Evolutionary conservation across 805 yeast species (phyloP).

Genomic region (Cyberlindnera samutprakarnensis): DNA sequence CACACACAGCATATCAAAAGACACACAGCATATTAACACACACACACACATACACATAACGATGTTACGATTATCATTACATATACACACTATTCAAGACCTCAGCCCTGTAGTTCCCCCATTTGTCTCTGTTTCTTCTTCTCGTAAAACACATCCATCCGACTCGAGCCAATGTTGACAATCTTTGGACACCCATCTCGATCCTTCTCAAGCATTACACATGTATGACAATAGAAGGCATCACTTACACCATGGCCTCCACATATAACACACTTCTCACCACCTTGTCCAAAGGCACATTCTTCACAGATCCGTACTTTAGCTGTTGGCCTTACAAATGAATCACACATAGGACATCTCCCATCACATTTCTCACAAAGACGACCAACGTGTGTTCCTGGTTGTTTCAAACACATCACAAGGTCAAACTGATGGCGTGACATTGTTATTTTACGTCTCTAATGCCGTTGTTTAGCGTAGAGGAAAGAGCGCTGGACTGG

Average conservation of each 20-base stretch:
- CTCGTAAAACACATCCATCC: conserved; percentile 58
- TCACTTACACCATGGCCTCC: conserved; percentile 55
- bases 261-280: conserved; percentile 72
- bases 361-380: conserved; percentile 88
- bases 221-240: conserved; percentile 81
- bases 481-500: too few species aligned
- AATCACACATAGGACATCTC: conserved; percentile 84
- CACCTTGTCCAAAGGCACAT: conserved; percentile 67
- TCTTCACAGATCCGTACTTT: conserved; percentile 74
- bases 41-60: too few species aligned
- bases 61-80: too few species aligned
- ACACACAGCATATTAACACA: too few species aligned
- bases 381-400: conserved; percentile 65
- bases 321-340: conserved; percentile 64
- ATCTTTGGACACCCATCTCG: conserved; percentile 92
- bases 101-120: too few species aligned
- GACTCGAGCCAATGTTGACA: conserved; percentile 70
- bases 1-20: too few species aligned
- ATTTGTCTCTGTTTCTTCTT: conserved; percentile 31
- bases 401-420: conserved; percentile 75
- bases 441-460: conserved; percentile 38
- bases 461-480: neutral
- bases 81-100: too few species aligned
- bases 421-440: conserved; percentile 86
- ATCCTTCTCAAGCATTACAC: conserved; percentile 71